Conservation (phyloP, 2,329 filamentous ascomycete genomes). For the Simplicillium sp. region DNA sequence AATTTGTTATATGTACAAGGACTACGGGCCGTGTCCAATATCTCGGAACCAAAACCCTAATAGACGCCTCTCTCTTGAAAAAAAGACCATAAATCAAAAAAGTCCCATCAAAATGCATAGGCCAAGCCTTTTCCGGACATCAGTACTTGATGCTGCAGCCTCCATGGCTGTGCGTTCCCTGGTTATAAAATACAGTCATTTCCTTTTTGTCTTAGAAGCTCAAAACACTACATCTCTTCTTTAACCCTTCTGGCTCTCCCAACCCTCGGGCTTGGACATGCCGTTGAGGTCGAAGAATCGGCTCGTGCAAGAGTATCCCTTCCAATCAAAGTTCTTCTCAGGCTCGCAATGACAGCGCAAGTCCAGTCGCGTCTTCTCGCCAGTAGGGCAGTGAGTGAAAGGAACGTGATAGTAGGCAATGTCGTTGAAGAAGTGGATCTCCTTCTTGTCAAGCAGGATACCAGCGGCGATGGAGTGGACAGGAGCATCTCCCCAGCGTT, state of each 20-base stretch:
- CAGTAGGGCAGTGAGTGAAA: conserved; percentile 94
- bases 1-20: too few species aligned
- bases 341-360: conserved; percentile 93
- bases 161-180: too few species aligned
- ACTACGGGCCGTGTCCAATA: too few species aligned
- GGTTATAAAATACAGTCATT: too few species aligned
- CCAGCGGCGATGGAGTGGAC: conserved; percentile 95
- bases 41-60: too few species aligned
- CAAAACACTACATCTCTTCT: conserved; percentile 6
- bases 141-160: too few species aligned
- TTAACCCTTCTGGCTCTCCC: conserved; percentile 58
- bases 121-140: too few species aligned
- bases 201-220: too few species aligned
- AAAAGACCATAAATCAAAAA: too few species aligned
- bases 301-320: conserved; percentile 88
- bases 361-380: conserved; percentile 72
- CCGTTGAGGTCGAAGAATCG: conserved; percentile 79
- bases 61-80: too few species aligned
- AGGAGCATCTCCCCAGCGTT: conserved; percentile 95
- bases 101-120: too few species aligned
- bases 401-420: conserved; percentile 98
- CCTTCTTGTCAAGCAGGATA: conserved; percentile 79
- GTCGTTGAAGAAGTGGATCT: conserved; percentile 98
- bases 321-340: conserved; percentile 98
- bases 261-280: conserved; percentile 75